Base-by-base conservation (phyloP, 495 filamentous ascomycete species). In the Aspergillus baeticus region DNA sequence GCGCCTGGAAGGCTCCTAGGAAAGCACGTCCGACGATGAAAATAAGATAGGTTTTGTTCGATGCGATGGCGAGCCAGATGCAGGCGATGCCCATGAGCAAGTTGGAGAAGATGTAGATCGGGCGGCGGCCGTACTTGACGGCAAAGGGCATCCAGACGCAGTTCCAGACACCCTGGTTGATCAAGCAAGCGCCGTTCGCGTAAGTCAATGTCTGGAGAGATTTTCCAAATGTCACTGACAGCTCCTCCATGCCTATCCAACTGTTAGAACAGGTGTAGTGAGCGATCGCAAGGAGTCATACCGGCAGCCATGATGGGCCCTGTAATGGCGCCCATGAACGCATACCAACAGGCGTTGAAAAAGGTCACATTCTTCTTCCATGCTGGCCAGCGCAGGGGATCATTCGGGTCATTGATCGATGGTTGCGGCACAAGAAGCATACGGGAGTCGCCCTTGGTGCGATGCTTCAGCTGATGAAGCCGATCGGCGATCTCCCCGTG, bases 81-180 rank as follows among this genome's bases (percentile, higher is more conserved):
- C 74, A 75, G 55, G 72, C 74, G 37, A 74, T 33, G 44, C 79
- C 56, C 46, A 57, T 63, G 10, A 59, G 39, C 3, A 64, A 41
- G 23, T 58, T 58, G 6, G 61, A 59, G 26, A 57, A 61, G 33
- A 69, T 20, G 55, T 82, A 84, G 4, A 80, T 69, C 0, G 80
- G 79, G 23, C 81, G 70, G 8, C 80, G 68, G 13, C 80, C 81
- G 62, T 77, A 81, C 62, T 80, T 82, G 59, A 77, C 75, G 35
- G 75, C 70, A 0, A 82, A 55, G 0, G 81, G 81, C 60, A 83
- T 77, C 78, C 81, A 82, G 26, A 82, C 47, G 44, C 79, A 69
- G 60, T 81, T 81, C 35, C 35, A 37, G 5, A 37, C 35, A 14
- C 35, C 35, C 5, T 44, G 41, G 41, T 48, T 48, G 26, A 48